Conservation (phyloP, 2,329 filamentous ascomycete genomes). For the Ophiosphaerella herpotricha region DNA sequence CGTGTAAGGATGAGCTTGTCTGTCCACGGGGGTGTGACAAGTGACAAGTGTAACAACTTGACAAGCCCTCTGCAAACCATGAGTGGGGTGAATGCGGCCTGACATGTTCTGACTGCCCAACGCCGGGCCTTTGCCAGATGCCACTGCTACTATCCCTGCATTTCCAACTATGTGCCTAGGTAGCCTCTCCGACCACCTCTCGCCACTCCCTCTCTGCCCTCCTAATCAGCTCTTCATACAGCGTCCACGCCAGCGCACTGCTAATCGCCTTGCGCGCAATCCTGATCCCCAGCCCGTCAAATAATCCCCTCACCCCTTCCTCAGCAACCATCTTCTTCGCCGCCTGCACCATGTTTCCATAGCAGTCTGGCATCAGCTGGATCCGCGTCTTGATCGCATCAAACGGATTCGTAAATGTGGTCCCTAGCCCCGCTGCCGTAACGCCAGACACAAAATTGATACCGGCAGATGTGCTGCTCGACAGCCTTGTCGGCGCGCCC, state of each 20-base stretch:
- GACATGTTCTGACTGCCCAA: constrained; percentile 16
- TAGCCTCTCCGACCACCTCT: constrained; percentile 29
- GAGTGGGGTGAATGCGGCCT: constrained; percentile 11
- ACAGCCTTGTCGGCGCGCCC: constrained; percentile 28
- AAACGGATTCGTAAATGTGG: constrained; percentile 91
- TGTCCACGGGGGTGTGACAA: constrained; percentile 6
- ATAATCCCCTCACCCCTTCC: constrained; percentile 79
- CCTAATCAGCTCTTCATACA: constrained; percentile 91
- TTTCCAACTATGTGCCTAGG: too few species aligned
- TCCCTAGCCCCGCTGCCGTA: constrained; percentile 79
- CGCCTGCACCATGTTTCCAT: constrained; percentile 81
- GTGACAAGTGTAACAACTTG: neutral
- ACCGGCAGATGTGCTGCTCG: constrained; percentile 56
- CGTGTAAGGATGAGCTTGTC: constrained; percentile 16
- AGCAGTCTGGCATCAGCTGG: constrained; percentile 82
- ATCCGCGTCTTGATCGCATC: constrained; percentile 95
- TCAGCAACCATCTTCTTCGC: constrained; percentile 77
- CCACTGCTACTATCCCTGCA: neutral
- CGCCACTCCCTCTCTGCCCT: constrained; percentile 61
- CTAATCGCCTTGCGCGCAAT: constrained; percentile 92
- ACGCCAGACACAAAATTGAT: constrained; percentile 88
- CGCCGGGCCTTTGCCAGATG: constrained; percentile 3
- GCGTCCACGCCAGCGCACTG: constrained; percentile 93
- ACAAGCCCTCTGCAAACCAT: constrained; percentile 4
- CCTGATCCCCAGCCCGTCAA: constrained; percentile 82